Evolutionary conservation across 305 asterid genomes (phyloP).

Genomic region (Fraxinus floribunda): DNA sequence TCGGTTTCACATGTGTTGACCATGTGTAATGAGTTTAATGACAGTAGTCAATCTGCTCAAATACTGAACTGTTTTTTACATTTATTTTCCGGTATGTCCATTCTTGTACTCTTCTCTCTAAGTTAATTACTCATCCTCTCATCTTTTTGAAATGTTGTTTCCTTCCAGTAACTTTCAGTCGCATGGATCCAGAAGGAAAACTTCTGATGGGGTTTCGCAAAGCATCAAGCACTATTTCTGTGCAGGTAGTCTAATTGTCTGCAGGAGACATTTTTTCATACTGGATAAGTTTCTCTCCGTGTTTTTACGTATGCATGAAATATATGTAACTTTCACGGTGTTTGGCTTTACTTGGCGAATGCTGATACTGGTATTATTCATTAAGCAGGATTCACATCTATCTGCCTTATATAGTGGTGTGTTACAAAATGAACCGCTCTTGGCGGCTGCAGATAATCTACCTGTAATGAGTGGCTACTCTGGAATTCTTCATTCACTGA

Average conservation of each 20-base stretch:
- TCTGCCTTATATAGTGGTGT: slow-evolving; percentile 45
- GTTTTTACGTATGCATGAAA: slow-evolving; percentile 5
- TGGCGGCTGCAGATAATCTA: slow-evolving; percentile 57
- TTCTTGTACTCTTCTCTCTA: not conserved
- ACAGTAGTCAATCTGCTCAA: not conserved
- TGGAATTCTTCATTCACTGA: slow-evolving; percentile 65
- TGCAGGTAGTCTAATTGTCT: slow-evolving; percentile 48
- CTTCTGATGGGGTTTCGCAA: slow-evolving; percentile 93
- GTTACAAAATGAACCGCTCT: slow-evolving; percentile 57
- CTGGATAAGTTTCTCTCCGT: not conserved
- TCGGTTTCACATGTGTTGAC: not conserved
- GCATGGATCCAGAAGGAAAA: slow-evolving; percentile 96
- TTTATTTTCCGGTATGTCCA: not conserved
- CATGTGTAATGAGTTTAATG: not conserved
- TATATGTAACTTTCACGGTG: not conserved
- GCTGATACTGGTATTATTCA: slow-evolving; percentile 17
- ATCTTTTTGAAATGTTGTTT: slow-evolving; percentile 18
- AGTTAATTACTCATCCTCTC: slow-evolving; percentile 19
- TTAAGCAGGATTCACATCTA: slow-evolving; percentile 61
- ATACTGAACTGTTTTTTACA: not conserved
- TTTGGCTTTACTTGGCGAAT: slow-evolving; percentile 8
- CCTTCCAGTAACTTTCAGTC: slow-evolving; percentile 87
- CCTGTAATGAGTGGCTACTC: slow-evolving; percentile 61
- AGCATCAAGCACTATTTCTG: slow-evolving; percentile 54
- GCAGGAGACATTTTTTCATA: not conserved